Evolutionary conservation across 805 yeast genomes (phyloP), one percentile per base, ranked within the genome.

Genomic region (Danielia reshetovae): DNA sequence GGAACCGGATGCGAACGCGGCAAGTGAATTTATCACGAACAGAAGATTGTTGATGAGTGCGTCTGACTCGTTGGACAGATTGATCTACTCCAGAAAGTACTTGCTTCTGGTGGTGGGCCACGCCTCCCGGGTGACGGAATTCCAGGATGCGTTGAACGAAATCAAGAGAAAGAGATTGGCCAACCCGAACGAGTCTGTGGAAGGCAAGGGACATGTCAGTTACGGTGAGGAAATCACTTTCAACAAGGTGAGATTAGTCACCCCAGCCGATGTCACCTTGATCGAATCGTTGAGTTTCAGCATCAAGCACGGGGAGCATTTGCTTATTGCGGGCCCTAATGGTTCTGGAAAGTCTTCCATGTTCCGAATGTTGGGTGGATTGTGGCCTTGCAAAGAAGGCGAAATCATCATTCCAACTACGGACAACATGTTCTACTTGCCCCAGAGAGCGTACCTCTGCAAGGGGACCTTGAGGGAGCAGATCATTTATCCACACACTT

Each of bases 271-370:
- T 36, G 89, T 85, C 28, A 71, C 80, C 0, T 67, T 89, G 29
- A 80, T 85, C 15, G 68, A 75, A 28, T 72, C 76, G 24, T 68
- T 89, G 48, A 68, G 76, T 18, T 88, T 89, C 57, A 72, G 80
- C 32, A 75, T 89, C 35, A 75, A 81, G 42, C 82, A 77, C 22
- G 96, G 96, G 23, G 81, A 88, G 33, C 93, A 89, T 59, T 66
- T 89, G 32, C 69, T 89, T 34, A 88, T 89, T 54, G 88, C 90
- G 7, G 97, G 97, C 0, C 97, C 97, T 10, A 89, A 89, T 54
- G 97, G 97, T 1, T 85, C 95, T 43, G 97, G 97, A 18, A 89
- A 89, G 61, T 88, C 96, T 0, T 89, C 97, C 0, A 65, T 89
- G 38, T 89, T 89, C 59, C 75, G 97, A 54, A 76, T 89, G 51